Base-by-base conservation (phyloP, 805 yeast genomes). In the Blastobotrys peoriensis region DNA sequence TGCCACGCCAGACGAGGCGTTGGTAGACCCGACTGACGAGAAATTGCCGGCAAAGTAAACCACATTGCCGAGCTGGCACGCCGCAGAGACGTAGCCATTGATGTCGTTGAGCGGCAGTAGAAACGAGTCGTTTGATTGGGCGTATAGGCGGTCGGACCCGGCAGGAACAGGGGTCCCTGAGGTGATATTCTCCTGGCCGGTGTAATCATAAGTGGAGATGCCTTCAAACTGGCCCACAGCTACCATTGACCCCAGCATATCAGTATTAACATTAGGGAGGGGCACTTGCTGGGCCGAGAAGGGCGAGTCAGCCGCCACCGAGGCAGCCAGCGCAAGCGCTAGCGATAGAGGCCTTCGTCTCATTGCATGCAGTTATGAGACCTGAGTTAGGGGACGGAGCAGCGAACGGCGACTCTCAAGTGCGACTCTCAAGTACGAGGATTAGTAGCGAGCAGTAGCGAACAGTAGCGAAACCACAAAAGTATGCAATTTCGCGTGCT, bases 191-290 rank as follows among this genome's bases (percentile, higher is more conserved):
- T 63, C 62, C 30, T 65, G 64, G 8, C 71, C 73, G 10, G 46
- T 47, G 46, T 67, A 71, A 20, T 50, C 40, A 49, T 63, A 61
- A 13, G 45, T 49, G 3, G 74, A 59, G 10, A 69, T 53, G 10
- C 68, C 69, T 40, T 61, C 65, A 45, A 61, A 70, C 44, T 60
- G 53, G 18, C 75, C 75, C 8, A 66, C 56, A 16, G 63, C 43
- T 20, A 61, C 65, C 23, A 63, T 50, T 21, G 52, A 46, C 18
- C 67, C 67, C 15, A 61, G 47, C 18, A 42, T 36, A 6, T 46
- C 40, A 18, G 48, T 38, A 43, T 56, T 48, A 19, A 59, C 46
- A 3, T 49, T 27, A 4, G 63, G 63, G 21, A 49, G 48, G 18
- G 30, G 38, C 21, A 57, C 57, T 6, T 48, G 33, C 38, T 57